These are phyloP conservation scores for Mesotaenium endlicherianum DNA, from an alignment of 139 green algal genomes.

Conservation along the genomic window DNA sequence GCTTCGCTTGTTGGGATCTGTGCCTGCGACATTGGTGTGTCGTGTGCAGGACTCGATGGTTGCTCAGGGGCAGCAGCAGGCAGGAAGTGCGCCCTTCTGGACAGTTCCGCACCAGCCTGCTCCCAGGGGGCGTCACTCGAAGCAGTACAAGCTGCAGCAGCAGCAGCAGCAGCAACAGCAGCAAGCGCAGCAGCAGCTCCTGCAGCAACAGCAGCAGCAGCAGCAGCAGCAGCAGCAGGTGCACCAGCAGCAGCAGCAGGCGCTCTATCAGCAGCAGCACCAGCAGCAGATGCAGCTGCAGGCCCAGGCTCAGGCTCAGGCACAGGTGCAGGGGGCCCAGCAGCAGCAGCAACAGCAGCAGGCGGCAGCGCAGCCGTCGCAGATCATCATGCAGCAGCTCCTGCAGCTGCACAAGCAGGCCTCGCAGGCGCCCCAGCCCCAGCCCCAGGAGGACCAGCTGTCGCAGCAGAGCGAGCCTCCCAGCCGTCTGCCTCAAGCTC, in stretches of 20 bases:
- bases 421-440: background rate
- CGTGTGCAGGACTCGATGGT: too few species aligned
- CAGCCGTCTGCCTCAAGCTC: background rate
- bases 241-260: constrained; percentile 20
- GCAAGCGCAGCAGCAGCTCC: constrained; percentile 1
- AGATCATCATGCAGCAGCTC: constrained; percentile 1
- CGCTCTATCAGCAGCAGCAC: background rate
- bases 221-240: constrained; percentile 11
- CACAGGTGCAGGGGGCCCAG: background rate
- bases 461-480: background rate
- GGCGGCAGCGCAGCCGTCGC: background rate
- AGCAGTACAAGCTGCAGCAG: background rate
- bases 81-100: too few species aligned
- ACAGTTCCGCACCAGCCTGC: background rate
- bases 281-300: constrained; percentile 9
- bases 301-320: background rate
- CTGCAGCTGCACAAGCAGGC: background rate
- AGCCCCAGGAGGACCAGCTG: background rate
- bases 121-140: background rate
- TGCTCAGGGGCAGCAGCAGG: too few species aligned
- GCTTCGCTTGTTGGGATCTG: too few species aligned
- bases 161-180: constrained; percentile 12
- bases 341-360: constrained; percentile 10
- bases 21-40: too few species aligned
- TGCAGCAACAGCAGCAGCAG: constrained; percentile 16